Evolutionary conservation across 2,329 filamentous ascomycete species (phyloP).

Genomic region (Cytospora chrysosperma): DNA sequence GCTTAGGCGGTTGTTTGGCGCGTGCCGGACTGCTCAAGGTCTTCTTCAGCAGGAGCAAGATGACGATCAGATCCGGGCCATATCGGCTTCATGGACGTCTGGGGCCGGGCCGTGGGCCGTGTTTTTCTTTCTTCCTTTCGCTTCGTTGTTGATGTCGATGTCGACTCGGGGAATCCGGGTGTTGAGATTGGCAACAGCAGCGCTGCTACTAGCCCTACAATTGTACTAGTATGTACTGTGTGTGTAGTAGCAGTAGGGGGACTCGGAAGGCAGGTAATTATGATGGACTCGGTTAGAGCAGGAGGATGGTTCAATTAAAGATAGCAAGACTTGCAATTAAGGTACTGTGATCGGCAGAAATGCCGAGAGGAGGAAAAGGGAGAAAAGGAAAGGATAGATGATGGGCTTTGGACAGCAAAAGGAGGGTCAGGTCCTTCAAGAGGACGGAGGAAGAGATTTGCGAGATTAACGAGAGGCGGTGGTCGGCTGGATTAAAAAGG

Average conservation of each 20-base stretch:
- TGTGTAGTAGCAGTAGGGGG: not conserved
- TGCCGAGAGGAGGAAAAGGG: constrained; percentile 8
- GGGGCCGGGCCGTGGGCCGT: not conserved
- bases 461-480: constrained; percentile 22
- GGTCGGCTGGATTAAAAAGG: constrained; percentile 18
- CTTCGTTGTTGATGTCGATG: not conserved
- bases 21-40: constrained; percentile 19
- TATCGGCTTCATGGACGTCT: constrained; percentile 32
- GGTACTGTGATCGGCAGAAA: constrained; percentile 13
- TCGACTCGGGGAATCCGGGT: constrained; percentile 8
- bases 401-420: constrained; percentile 10
- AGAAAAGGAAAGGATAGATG: constrained; percentile 25
- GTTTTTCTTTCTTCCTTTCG: too few relatives aligned
- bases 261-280: not conserved
- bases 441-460: constrained; percentile 17
- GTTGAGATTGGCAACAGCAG: not conserved
- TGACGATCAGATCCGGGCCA: constrained; percentile 33
- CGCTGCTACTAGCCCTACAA: too few relatives aligned
- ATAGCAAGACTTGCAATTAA: constrained; percentile 18
- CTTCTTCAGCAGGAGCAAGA: constrained; percentile 22
- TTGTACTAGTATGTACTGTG: too few relatives aligned
- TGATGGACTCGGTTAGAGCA: constrained; percentile 3
- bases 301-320: constrained; percentile 9
- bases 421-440: constrained; percentile 25
- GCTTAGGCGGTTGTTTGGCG: not conserved